Percentiles rank a stretch among this genome's conserved stretches.
Evolutionary conservation across 352 stramenopile species (phyloP).

Genomic region (Phytophthora pseudosyringae): DNA sequence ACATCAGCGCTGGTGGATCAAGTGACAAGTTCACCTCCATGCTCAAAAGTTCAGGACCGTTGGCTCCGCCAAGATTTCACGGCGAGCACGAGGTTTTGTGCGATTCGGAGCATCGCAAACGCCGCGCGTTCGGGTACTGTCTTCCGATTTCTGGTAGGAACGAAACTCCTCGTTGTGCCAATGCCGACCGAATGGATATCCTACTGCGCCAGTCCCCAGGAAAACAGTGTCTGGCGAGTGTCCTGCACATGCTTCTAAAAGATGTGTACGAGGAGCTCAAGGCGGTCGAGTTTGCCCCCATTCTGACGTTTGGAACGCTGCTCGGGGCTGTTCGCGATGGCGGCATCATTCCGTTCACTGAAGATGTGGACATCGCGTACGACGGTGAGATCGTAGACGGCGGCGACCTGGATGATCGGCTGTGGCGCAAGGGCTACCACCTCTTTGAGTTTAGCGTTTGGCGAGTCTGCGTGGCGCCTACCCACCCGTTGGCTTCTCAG

Average conservation of each 20-base stretch:
- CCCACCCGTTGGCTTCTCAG: slow-evolving; percentile 40
- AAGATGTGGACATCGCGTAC: slow-evolving; percentile 57
- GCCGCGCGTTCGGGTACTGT: slow-evolving; percentile 36
- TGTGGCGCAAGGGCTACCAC: slow-evolving; percentile 57
- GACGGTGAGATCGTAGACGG: slow-evolving; percentile 16
- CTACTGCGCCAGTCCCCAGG: slow-evolving; percentile 26
- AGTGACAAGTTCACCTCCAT: slow-evolving; percentile 10
- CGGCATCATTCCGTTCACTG: slow-evolving; percentile 55
- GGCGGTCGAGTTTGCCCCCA: slow-evolving; percentile 24
- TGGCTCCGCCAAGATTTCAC: slow-evolving; percentile 24
- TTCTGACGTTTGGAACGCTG: slow-evolving; percentile 51
- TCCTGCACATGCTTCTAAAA: slow-evolving; percentile 59
- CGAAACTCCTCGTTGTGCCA: slow-evolving; percentile 42
- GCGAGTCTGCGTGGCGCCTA: slow-evolving; percentile 45
- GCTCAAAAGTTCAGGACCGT: slow-evolving; percentile 2
- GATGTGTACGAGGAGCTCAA: slow-evolving; percentile 53
- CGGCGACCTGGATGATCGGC: slow-evolving; percentile 13
- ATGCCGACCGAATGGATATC: slow-evolving; percentile 52
- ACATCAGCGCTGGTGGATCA: slow-evolving; percentile 1
- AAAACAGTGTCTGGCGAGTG: slow-evolving; percentile 47
- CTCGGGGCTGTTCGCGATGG: slow-evolving; percentile 50
- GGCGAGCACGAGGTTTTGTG: slow-evolving; percentile 26
- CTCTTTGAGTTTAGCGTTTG: slow-evolving; percentile 46
- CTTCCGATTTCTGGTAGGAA: slow-evolving; percentile 52
- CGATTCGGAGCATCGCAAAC: slow-evolving; percentile 5